phyloP scores from a whole-genome alignment of 164 flowering plant genomes.

The Dillenia suffruticosa region DNA sequence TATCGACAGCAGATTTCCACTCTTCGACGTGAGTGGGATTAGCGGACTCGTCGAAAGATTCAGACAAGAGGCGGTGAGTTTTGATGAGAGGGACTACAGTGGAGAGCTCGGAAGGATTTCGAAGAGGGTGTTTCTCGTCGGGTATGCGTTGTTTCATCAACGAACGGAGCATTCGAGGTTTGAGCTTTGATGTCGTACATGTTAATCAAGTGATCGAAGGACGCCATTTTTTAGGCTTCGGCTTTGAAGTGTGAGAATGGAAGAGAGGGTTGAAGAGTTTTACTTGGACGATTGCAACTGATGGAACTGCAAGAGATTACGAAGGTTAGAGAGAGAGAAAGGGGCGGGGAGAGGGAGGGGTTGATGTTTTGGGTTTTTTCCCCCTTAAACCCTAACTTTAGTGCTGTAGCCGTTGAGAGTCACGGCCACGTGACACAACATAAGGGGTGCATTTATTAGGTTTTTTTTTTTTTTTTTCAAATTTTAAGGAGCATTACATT shows the following conservation, averaged over 20 bases:
- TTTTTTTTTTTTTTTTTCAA: too few species aligned
- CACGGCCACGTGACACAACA: too few species aligned
- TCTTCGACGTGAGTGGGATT: slow-evolving; percentile 26
- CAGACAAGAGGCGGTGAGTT: slow-evolving; percentile 56
- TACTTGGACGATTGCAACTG: too few species aligned
- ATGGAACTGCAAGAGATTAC: too few species aligned
- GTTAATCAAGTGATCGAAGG: slow-evolving; percentile 17
- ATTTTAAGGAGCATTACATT: too few species aligned
- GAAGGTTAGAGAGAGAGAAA: neutral
- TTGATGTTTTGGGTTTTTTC: neutral
- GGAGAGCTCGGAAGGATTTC: slow-evolving; percentile 31
- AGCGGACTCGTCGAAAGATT: slow-evolving; percentile 20
- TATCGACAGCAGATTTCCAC: slow-evolving; percentile 67
- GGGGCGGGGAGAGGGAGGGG: neutral
- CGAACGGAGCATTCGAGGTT: slow-evolving; percentile 54
- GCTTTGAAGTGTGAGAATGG: too few species aligned
- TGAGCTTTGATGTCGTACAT: slow-evolving; percentile 52
- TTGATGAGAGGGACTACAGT: slow-evolving; percentile 39
- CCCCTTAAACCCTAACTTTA: neutral
- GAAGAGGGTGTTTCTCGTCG: slow-evolving; percentile 44
- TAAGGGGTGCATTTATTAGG: too few species aligned
- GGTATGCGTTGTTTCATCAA: slow-evolving; percentile 48
- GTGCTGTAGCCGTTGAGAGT: too few species aligned
- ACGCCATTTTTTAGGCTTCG: slow-evolving; percentile 12
- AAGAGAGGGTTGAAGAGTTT: too few species aligned